phyloP scores from a whole-genome alignment of 495 filamentous ascomycete species.

The Aspergillus asperescens region DNA sequence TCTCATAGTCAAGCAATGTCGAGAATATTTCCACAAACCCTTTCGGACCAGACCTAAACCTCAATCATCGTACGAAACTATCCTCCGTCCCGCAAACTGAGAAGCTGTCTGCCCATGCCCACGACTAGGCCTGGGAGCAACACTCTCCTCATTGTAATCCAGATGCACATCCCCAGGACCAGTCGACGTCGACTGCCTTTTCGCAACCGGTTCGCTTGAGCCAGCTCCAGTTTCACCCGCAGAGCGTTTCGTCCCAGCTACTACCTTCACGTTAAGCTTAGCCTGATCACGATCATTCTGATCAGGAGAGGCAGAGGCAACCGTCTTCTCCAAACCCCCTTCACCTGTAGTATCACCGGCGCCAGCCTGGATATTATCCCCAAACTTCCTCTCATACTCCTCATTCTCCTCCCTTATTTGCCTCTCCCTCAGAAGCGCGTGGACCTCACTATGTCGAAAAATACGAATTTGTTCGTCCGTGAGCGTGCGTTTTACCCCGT shows the following conservation, averaged over 20 bases:
- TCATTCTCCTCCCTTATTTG: constrained; percentile 35
- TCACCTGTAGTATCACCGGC: neutral
- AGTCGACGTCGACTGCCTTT: neutral
- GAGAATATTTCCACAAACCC: neutral
- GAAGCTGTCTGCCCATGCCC: neutral
- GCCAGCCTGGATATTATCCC: neutral
- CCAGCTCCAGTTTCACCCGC: neutral
- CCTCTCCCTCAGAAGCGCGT: constrained; percentile 57
- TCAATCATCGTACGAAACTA: constrained; percentile 42
- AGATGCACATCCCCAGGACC: constrained; percentile 1
- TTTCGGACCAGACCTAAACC: neutral
- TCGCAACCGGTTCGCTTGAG: neutral
- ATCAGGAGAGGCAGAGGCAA: neutral
- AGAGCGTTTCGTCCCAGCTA: neutral
- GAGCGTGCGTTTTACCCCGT: constrained; percentile 84
- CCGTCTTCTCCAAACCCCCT: neutral
- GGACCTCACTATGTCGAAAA: constrained; percentile 85
- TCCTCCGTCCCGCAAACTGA: constrained; percentile 26
- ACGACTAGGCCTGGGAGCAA: neutral
- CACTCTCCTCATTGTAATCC: constrained; percentile 14
- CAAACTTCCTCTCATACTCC: constrained; percentile 1
- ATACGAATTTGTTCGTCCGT: constrained; percentile 90
- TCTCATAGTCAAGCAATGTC: neutral
- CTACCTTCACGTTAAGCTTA: neutral
- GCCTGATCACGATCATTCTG: neutral